Base-by-base conservation (phyloP, 148 eudicot species). In the Rhododendron ferrugineum region DNA sequence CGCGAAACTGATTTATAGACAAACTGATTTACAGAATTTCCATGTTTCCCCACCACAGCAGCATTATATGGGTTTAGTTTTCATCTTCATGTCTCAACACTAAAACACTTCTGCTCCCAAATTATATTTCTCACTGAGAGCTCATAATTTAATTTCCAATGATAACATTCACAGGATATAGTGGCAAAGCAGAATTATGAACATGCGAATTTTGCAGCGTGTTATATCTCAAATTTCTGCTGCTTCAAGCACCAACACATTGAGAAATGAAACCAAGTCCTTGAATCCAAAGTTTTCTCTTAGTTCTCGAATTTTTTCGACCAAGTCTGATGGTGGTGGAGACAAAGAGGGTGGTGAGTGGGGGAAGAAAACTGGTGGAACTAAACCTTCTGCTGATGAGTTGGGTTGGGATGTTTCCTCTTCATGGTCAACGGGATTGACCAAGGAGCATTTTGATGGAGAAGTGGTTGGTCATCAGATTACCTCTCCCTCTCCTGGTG, bases 401-500 rank as follows among this genome's bases (percentile, higher is more conserved):
- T 84, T 89, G 72, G 88, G 85, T 18, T 92, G 97, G 96, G 94
- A 90, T 18, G 86, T 84, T 10, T 49, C 76, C 36, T 78, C 92
- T 2, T 90, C 98, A 0, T 96, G 99, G 98, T 92, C 98, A 30
- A 92, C 97, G 30, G 99, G 99, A 3, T 84, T 96, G 40, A 95
- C 96, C 30, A 96, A 93, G 81, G 97, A 92, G 81, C 93, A 92
- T 82, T 90, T 96, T 72, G 96, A 92, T 79, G 99, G 99, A 23
- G 94, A 95, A 82, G 92, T 64, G 6, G 89, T 94, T 18, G 99
- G 98, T n/a, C 94, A 82, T 66, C 89, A 89, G 81, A 83, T 93
- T 47, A 60, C 76, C 14, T 32, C 89, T 0, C 56, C 75, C 20
- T 30, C 75, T 30, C 40, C 74, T 11, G 50, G 44, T 78, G 72